Conservation (phyloP, 345 rosid genomes). For the Salix exigua region DNA sequence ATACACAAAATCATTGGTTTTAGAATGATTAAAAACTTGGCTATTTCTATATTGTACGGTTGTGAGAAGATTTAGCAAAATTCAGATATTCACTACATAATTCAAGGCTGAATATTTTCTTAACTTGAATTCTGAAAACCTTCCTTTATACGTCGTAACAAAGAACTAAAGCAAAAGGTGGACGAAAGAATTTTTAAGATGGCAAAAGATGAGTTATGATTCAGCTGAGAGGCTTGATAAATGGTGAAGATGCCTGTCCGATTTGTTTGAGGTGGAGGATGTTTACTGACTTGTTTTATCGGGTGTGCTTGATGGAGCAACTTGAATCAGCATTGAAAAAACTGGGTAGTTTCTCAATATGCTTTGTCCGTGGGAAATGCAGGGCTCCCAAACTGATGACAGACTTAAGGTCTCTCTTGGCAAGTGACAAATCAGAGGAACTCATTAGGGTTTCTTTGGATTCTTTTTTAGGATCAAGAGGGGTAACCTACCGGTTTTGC, state of each 20-base stretch:
- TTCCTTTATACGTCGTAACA: constrained; percentile 49
- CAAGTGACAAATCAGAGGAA: constrained; percentile 66
- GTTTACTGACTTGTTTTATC: constrained; percentile 67
- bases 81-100: too few relatives aligned
- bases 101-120: too few relatives aligned
- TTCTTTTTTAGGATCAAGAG: constrained; percentile 58
- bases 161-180: constrained; percentile 53
- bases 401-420: constrained; percentile 58
- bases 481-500: constrained; percentile 65
- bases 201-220: constrained; percentile 37
- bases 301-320: constrained; percentile 46
- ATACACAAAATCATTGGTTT: too few relatives aligned
- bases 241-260: constrained; percentile 39
- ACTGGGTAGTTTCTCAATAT: constrained; percentile 59
- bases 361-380: constrained; percentile 54
- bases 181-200: constrained; percentile 31
- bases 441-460: constrained; percentile 73
- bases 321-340: constrained; percentile 23
- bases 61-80: too few relatives aligned
- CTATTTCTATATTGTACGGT: too few relatives aligned
- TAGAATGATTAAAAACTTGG: too few relatives aligned
- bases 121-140: too few relatives aligned
- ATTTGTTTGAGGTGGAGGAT: constrained; percentile 81
- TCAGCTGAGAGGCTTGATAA: constrained; percentile 25
- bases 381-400: constrained; percentile 43